Evolutionary conservation across 306 rosid species (phyloP), one percentile per base, ranked within the genome.

Genomic region (Gastrolobium bilobum): DNA sequence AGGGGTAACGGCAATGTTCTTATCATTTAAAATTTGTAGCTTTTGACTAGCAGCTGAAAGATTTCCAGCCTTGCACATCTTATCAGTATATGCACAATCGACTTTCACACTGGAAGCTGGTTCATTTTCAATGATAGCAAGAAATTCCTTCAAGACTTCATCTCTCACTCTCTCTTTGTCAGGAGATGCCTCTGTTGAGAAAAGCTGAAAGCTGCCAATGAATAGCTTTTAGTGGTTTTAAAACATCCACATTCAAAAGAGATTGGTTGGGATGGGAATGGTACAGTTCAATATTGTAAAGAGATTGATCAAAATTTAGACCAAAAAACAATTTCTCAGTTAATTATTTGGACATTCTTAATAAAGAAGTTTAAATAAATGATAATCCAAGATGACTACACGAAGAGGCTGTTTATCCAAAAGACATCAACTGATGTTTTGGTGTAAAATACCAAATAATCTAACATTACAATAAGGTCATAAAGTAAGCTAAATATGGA

Each of bases 111-210:
- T 68, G 47, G 90, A 75, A 44, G 68, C 60, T 42, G 82, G 48
- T 52, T 82, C 78, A 75, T 80, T 73, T 83, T 87, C 88, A 63
- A 80, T 13, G 33, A 68, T 14, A 38, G 89, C 66, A 9, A 78
- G 80, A 73, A 88, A 76, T 84, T 85, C 87, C 68, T 82, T 83
- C 42, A 88, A 54, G 76, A 47, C 72, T 48, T 76, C 84, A 37
- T 82, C 73, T 2, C 79, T 50, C 29, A 34, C 84, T 68, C 76
- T 79, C 59, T 82, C 85, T 72, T 80, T 84, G 53, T 66, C 77
- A 65, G 77, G 82, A 80, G 75, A 89, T 47, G 81, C 73, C 57
- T 80, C 86, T n/a, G 87, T 88, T 54, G 85, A 74, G 80, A 76
- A 80, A 54, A 80, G 56, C 66, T 73, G 87, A 73, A 73, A 84